Evolutionary conservation across 106 monocot species (phyloP).

Genomic region (Ottelia alismoides): DNA sequence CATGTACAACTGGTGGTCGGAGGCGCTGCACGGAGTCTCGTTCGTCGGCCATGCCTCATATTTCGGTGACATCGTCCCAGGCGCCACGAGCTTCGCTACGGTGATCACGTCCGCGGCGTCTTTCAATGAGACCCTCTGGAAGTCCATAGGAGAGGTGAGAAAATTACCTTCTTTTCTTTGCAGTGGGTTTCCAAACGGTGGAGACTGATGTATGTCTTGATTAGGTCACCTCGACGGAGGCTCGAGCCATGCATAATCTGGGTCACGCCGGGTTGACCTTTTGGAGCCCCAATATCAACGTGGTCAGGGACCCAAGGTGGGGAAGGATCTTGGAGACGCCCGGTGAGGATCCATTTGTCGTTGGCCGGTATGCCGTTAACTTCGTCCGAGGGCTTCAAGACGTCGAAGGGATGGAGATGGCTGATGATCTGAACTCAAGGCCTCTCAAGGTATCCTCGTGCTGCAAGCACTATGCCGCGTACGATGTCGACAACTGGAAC

Average conservation of each 20-base stretch:
- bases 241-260: conserved; percentile 12
- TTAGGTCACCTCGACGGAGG: conserved; percentile 15
- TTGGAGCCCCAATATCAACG: conserved; percentile 13
- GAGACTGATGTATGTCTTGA: no score
- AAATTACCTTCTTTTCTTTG: no score
- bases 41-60: no score
- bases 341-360: conserved; percentile 8
- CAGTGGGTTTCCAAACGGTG: no score
- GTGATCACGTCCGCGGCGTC: no score
- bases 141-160: no score
- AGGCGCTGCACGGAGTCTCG: no score
- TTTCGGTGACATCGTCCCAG: no score
- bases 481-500: conserved; percentile 10
- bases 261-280: conserved; percentile 5
- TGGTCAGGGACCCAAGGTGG: conserved; percentile 11
- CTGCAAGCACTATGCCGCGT: conserved; percentile 15
- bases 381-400: conserved; percentile 11
- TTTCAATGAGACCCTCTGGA: no score
- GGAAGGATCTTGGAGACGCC: conserved; percentile 11
- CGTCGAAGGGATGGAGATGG: background rate
- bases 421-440: background rate
- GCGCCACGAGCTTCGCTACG: no score
- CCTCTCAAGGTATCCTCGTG: conserved; percentile 12
- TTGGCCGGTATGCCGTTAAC: conserved; percentile 1
- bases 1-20: no score